Evolutionary conservation across 2,329 filamentous ascomycete genomes (phyloP).

Genomic region (Coniochaeta sp.): DNA sequence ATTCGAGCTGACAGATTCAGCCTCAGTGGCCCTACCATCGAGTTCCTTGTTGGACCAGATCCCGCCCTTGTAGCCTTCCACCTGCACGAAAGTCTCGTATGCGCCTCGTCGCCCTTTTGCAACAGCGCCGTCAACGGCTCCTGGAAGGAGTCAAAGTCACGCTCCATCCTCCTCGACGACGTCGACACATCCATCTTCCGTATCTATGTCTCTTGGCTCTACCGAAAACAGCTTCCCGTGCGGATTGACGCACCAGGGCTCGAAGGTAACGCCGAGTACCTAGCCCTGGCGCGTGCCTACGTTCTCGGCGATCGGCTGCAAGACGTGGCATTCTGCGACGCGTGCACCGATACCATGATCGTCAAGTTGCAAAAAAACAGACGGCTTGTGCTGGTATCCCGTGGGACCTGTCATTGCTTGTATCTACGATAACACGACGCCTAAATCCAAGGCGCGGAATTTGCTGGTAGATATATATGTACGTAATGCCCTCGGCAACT

Average conservation of each 20-base stretch:
- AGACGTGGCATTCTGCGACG: neutral
- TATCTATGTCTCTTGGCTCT: neutral
- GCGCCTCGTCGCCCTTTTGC: neutral
- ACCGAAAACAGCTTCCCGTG: neutral
- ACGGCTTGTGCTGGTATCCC: neutral
- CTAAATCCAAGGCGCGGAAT: neutral
- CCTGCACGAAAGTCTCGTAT: neutral
- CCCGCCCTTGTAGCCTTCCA: neutral
- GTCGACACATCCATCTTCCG: neutral
- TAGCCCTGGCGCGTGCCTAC: neutral
- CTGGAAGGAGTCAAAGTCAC: neutral
- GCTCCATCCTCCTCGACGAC: neutral
- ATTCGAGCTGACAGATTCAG: neutral
- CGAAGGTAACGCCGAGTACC: neutral
- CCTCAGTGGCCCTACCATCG: neutral
- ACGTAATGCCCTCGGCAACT: neutral
- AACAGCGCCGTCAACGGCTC: neutral
- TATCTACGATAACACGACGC: neutral
- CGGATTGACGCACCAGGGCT: neutral
- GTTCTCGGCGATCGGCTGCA: neutral
- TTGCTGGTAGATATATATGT: neutral
- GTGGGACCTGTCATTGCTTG: neutral
- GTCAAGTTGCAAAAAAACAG: neutral
- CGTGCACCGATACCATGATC: neutral
- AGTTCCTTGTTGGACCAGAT: neutral